A percentile compares a stretch with the other conserved stretches of the same genome.
phyloP scores from a whole-genome alignment of 257 asterid genomes.

The Capsicum chinense region DNA sequence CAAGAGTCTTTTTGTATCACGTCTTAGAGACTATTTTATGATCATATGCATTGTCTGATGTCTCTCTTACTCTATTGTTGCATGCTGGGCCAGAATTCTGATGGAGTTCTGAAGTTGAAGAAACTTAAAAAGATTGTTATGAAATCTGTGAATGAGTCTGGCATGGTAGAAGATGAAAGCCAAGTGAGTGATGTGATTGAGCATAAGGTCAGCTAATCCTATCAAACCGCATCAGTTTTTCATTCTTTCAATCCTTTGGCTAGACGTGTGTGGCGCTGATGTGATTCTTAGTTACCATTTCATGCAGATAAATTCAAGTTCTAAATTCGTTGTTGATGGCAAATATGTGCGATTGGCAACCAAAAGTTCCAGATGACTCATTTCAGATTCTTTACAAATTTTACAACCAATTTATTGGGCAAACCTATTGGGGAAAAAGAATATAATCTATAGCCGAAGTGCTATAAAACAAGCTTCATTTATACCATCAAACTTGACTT shows the following conservation, averaged over 20 bases:
- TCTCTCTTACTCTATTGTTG: slow-evolving; percentile 28
- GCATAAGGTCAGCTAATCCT: slow-evolving; percentile 55
- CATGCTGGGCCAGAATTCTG: slow-evolving; percentile 59
- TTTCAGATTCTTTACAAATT: background rate
- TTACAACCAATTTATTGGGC: background rate
- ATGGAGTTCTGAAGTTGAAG: slow-evolving; percentile 61
- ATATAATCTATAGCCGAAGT: background rate
- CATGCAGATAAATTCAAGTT: slow-evolving; percentile 71
- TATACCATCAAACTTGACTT: background rate
- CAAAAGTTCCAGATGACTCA: slow-evolving; percentile 40
- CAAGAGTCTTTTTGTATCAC: background rate
- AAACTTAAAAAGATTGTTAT: slow-evolving; percentile 62
- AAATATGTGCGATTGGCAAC: slow-evolving; percentile 58
- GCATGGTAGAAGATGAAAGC: slow-evolving; percentile 49
- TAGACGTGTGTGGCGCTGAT: background rate
- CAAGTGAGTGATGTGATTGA: slow-evolving; percentile 53
- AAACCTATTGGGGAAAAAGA: background rate
- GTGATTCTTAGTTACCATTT: background rate
- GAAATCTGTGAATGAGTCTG: slow-evolving; percentile 70
- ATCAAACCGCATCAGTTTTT: background rate
- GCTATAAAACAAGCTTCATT: background rate
- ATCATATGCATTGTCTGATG: background rate
- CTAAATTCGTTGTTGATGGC: slow-evolving; percentile 63
- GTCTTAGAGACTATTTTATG: background rate
- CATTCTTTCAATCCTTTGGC: background rate